Evolutionary conservation across 352 stramenopile species (phyloP).

Genomic region (Halophytophthora polymorphica): DNA sequence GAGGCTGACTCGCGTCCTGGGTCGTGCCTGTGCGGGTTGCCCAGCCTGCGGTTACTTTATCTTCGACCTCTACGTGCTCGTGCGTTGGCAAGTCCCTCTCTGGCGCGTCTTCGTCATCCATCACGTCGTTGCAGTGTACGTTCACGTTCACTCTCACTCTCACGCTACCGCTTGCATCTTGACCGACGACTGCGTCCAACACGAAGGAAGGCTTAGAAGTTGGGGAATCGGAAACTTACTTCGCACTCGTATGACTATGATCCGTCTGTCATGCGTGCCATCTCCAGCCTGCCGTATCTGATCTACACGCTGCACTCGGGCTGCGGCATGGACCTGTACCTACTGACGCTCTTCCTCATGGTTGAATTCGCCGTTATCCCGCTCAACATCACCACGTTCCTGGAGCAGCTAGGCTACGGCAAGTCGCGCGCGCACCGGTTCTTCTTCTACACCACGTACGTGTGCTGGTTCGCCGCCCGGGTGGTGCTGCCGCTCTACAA

Average conservation of each 20-base stretch:
- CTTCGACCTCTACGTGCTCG: conserved; percentile 75
- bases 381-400: conserved; percentile 77
- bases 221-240: too few relatives aligned
- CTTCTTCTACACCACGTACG: conserved; percentile 76
- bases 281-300: conserved; percentile 69
- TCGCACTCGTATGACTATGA: too few relatives aligned
- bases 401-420: conserved; percentile 75
- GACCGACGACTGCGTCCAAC: too few relatives aligned
- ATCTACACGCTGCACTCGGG: conserved; percentile 80
- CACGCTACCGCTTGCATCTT: background rate
- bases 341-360: conserved; percentile 78
- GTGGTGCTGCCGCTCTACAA: conserved; percentile 78
- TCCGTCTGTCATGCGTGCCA: too few relatives aligned
- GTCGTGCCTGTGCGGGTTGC: background rate
- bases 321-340: conserved; percentile 73
- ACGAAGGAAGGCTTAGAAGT: too few relatives aligned
- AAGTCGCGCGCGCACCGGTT: conserved; percentile 51
- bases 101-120: conserved; percentile 80
- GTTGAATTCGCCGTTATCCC: conserved; percentile 83
- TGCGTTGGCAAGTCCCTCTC: conserved; percentile 67
- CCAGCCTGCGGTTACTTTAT: conserved; percentile 80
- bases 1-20: background rate
- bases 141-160: conserved; percentile 6
- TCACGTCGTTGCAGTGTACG: conserved; percentile 77
- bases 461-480: conserved; percentile 72